phyloP scores from a whole-genome alignment of 768 basidiomycete species.

The Clitopilus hobsonii region DNA sequence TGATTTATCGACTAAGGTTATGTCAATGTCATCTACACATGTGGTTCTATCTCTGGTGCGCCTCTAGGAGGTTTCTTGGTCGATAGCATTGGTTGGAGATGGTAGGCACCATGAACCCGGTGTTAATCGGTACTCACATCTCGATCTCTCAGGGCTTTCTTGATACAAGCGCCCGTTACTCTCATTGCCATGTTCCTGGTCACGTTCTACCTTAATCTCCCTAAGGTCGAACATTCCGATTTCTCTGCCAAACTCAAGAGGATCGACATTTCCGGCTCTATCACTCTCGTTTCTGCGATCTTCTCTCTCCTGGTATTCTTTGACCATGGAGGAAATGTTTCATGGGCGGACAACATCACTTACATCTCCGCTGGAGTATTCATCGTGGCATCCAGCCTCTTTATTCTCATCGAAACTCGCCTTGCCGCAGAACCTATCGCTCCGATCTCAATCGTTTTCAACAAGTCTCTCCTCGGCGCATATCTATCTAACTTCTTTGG shows the following conservation, averaged over 20 bases:
- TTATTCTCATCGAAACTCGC: constrained; percentile 41
- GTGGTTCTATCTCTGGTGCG: constrained; percentile 55
- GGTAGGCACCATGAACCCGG: constrained; percentile 27
- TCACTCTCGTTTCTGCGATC: constrained; percentile 48
- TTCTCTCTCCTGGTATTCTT: constrained; percentile 55
- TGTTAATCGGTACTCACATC: no score
- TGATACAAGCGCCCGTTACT: constrained; percentile 55
- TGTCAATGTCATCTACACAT: constrained; percentile 56
- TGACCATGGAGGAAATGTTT: constrained; percentile 47
- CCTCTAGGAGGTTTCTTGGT: constrained; percentile 60
- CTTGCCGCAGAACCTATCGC: constrained; percentile 58
- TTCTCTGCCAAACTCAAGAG: constrained; percentile 50
- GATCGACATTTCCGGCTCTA: constrained; percentile 59
- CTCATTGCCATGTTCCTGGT: constrained; percentile 50
- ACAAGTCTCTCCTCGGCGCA: constrained; percentile 43
- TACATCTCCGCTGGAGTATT: constrained; percentile 29
- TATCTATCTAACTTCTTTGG: constrained; percentile 58
- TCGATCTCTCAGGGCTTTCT: constrained; percentile 42
- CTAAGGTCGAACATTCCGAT: constrained; percentile 32
- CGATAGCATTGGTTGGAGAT: constrained; percentile 66
- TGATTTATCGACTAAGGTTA: no score
- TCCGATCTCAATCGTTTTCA: constrained; percentile 47
- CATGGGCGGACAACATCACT: constrained; percentile 40
- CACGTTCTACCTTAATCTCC: constrained; percentile 48
- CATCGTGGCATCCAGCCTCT: constrained; percentile 27